Conservation (phyloP, 768 basidiomycete species). For the Mycena venus region DNA sequence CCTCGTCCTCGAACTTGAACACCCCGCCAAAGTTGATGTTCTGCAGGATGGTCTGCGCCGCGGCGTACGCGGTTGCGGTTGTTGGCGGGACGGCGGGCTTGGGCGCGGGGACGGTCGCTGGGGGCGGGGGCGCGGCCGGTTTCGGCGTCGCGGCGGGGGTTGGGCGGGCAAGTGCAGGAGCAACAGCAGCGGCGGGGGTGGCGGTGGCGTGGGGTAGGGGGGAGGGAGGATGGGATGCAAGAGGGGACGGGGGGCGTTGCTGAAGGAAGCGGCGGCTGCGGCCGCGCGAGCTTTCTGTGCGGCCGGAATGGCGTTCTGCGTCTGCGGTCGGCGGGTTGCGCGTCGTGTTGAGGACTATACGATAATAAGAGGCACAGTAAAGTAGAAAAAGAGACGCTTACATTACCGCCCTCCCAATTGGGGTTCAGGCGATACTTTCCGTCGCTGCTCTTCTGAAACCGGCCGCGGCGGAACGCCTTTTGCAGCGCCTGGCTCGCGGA, state of each 20-base stretch:
- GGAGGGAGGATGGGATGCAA: slow-evolving; percentile 2
- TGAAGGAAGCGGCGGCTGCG: slow-evolving; percentile 32
- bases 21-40: slow-evolving; percentile 54
- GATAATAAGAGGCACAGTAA: neutral
- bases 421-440: slow-evolving; percentile 84
- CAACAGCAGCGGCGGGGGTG: neutral
- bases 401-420: slow-evolving; percentile 86
- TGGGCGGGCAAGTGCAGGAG: neutral
- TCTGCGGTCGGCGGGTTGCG: slow-evolving; percentile 86
- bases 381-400: slow-evolving; percentile 53
- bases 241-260: slow-evolving; percentile 13
- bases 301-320: slow-evolving; percentile 43
- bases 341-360: slow-evolving; percentile 75
- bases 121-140: slow-evolving; percentile 1
- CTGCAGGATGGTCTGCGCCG: slow-evolving; percentile 65
- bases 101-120: neutral
- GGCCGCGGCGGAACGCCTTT: slow-evolving; percentile 86
- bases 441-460: slow-evolving; percentile 80
- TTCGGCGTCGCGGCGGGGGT: neutral
- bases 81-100: slow-evolving; percentile 21
- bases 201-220: neutral
- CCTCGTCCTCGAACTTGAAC: slow-evolving; percentile 26
- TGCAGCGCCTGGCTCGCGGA: slow-evolving; percentile 92
- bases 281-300: slow-evolving; percentile 30
- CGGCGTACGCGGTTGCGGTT: slow-evolving; percentile 49